Evolutionary conservation across 148 eudicot genomes (phyloP).

Genomic region (Camellia lanceoleosa): DNA sequence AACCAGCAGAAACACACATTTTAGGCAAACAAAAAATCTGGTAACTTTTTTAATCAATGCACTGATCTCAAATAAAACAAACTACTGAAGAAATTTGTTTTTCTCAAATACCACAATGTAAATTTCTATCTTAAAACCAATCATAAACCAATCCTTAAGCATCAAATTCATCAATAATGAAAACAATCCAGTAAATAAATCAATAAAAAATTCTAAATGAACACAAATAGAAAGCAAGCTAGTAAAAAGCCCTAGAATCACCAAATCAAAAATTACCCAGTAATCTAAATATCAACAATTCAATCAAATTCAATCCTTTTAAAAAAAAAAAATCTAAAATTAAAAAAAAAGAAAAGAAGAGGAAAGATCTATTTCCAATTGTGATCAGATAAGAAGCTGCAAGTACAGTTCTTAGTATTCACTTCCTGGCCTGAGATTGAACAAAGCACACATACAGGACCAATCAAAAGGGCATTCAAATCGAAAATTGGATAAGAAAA

Average conservation of each 20-base stretch:
- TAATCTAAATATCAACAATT: background rate
- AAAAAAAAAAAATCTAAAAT: too few species aligned
- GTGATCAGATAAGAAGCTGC: background rate
- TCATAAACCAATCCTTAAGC: background rate
- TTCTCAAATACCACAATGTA: background rate
- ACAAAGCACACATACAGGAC: background rate
- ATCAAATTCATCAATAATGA: conserved; percentile 7
- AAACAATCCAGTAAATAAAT: background rate
- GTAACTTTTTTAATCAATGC: background rate
- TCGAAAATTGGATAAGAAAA: background rate
- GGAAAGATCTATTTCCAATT: background rate
- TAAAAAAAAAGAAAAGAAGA: background rate
- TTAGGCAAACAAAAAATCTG: background rate
- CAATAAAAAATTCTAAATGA: background rate
- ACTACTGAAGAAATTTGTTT: background rate
- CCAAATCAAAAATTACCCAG: background rate
- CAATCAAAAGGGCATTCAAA: conserved; percentile 4
- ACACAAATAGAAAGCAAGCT: background rate
- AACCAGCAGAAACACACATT: background rate
- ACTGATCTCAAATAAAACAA: background rate
- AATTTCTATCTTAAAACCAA: background rate
- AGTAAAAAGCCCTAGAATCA: conserved; percentile 9
- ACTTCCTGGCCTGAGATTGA: background rate
- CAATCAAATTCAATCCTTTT: background rate
- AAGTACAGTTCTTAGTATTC: background rate